phyloP scores from a whole-genome alignment of 2,329 filamentous ascomycete species.

The Fusarium odoratissimum region DNA sequence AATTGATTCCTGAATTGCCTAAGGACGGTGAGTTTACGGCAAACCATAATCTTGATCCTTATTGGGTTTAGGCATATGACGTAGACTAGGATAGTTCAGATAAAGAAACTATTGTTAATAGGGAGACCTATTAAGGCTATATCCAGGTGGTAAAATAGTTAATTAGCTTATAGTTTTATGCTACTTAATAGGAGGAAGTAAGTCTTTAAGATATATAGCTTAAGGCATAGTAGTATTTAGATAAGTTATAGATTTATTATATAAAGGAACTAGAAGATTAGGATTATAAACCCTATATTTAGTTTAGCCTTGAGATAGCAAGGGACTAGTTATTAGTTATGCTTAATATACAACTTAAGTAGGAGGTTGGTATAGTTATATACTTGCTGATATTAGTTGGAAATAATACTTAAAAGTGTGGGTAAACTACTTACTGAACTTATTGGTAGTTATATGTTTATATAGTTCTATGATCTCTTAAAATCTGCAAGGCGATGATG shows the following conservation, averaged over 20 bases:
- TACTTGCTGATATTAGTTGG: no score
- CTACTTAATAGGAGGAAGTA: constrained; percentile 27
- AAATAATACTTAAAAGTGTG: no score
- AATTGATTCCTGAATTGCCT: not conserved
- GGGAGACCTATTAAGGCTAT: constrained; percentile 31
- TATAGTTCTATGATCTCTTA: no score
- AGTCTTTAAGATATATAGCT: constrained; percentile 35
- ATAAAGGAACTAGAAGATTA: constrained; percentile 26
- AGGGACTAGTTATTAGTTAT: no score
- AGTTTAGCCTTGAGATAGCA: not conserved
- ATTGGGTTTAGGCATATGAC: constrained; percentile 39
- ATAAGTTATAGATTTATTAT: constrained; percentile 31
- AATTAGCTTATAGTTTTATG: constrained; percentile 38
- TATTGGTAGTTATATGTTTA: no score
- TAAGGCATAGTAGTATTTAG: constrained; percentile 25
- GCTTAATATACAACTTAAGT: no score
- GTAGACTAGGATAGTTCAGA: constrained; percentile 28
- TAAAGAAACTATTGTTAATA: constrained; percentile 5
- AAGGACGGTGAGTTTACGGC: not conserved
- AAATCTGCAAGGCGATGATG: no score
- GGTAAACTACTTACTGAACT: no score
- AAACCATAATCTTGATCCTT: not conserved
- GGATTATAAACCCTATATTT: constrained; percentile 30
- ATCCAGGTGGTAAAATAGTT: constrained; percentile 20
- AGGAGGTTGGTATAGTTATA: no score